Conservation (phyloP, 2,329 filamentous ascomycete species). For the Colletotrichum cuscutae region DNA sequence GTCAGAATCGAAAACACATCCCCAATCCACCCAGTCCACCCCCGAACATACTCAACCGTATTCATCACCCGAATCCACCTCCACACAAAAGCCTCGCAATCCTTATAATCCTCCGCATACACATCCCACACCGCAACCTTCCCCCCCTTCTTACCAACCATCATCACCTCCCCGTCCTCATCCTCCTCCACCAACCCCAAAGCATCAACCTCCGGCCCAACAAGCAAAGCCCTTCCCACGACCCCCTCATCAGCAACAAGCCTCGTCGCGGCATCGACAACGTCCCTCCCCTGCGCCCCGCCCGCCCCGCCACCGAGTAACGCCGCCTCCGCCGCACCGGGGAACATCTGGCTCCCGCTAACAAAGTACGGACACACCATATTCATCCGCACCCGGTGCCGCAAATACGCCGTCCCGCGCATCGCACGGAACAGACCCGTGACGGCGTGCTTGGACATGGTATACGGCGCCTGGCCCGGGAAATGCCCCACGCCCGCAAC, state of each 20-base stretch:
- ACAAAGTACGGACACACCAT: conserved; percentile 75
- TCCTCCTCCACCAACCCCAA: conserved; percentile 8
- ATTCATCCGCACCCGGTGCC: conserved; percentile 68
- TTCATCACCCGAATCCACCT: conserved; percentile 66
- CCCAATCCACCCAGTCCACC: conserved; percentile 62
- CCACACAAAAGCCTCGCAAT: conserved; percentile 65
- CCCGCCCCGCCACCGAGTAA: conserved; percentile 62
- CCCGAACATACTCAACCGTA: conserved; percentile 55
- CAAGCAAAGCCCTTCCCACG: conserved; percentile 64
- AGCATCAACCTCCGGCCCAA: conserved; percentile 63
- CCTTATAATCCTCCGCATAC: conserved; percentile 67
- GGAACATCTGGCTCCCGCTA: conserved; percentile 66
- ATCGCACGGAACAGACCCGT: conserved; percentile 72
- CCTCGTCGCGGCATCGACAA: conserved; percentile 71
- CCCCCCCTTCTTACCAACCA: conserved; percentile 15
- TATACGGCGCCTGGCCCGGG: conserved; percentile 62
- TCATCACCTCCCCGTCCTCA: not conserved
- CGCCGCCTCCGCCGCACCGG: conserved; percentile 56
- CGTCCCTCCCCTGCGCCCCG: conserved; percentile 64
- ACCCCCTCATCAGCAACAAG: conserved; percentile 69
- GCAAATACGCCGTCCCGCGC: conserved; percentile 56
- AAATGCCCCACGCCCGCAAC: conserved; percentile 64
- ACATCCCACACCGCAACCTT: conserved; percentile 66
- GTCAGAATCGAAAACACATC: conserved; percentile 35
- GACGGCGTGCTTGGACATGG: conserved; percentile 72